These are phyloP conservation scores for Cucurbita ficifolia DNA, from an alignment of 306 rosid genomes.

Conservation along the genomic window DNA sequence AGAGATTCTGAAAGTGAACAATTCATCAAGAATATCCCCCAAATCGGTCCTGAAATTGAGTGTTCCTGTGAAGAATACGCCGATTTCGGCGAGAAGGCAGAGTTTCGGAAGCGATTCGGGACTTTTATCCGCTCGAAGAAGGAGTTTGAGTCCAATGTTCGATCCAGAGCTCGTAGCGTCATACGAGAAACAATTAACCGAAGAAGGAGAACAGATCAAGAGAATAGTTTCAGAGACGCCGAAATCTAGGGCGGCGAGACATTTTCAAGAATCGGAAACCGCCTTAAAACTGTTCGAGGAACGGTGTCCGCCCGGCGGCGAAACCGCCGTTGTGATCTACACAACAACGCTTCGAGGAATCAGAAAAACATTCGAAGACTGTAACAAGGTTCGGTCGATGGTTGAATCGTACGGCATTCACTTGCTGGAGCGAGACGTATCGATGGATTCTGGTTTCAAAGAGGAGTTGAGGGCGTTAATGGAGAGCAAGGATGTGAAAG, in stretches of 20 bases:
- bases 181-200: slow-evolving; percentile 52
- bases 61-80: slow-evolving; percentile 40
- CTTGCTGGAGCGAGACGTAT: slow-evolving; percentile 57
- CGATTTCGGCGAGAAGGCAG: slow-evolving; percentile 17
- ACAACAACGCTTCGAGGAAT: slow-evolving; percentile 86
- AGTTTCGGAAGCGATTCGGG: slow-evolving; percentile 40
- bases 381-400: slow-evolving; percentile 55
- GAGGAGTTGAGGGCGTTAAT: slow-evolving; percentile 64
- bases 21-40: slow-evolving; percentile 18
- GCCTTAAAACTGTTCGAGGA: slow-evolving; percentile 30
- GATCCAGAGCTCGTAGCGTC: slow-evolving; percentile 66
- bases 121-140: slow-evolving; percentile 7
- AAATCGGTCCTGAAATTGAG: slow-evolving; percentile 27
- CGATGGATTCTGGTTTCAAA: slow-evolving; percentile 86
- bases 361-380: slow-evolving; percentile 77
- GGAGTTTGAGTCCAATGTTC: slow-evolving; percentile 51
- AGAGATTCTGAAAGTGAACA: slow-evolving; percentile 23
- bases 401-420: slow-evolving; percentile 47
- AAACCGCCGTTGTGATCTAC: slow-evolving; percentile 49
- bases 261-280: slow-evolving; percentile 17
- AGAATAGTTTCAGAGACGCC: slow-evolving; percentile 53
- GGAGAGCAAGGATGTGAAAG: slow-evolving; percentile 48
- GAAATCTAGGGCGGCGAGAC: slow-evolving; percentile 16
- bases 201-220: slow-evolving; percentile 72
- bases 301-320: slow-evolving; percentile 64